Percentiles rank a stretch among this genome's conserved stretches.
Evolutionary conservation across 805 yeast species (phyloP).

Genomic region (Lipomyces oligophaga): DNA sequence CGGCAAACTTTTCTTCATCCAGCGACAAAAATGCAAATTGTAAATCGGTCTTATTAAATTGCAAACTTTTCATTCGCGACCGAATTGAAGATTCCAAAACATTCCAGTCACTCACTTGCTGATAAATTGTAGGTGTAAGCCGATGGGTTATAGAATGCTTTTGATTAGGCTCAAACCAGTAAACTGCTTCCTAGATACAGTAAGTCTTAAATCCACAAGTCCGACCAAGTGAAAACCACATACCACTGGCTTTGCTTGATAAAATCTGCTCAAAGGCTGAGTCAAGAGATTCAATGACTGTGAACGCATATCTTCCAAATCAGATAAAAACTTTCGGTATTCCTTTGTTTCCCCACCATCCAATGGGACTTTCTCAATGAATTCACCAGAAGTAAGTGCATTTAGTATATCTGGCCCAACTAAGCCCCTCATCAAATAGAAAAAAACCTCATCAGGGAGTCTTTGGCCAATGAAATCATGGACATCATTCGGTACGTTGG

Average conservation of each 20-base stretch:
- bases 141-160: conserved; percentile 49
- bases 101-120: conserved; percentile 39
- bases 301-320: conserved; percentile 49
- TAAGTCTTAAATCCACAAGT: too few species aligned
- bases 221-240: background rate
- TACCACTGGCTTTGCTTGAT: conserved; percentile 48
- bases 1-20: conserved; percentile 36
- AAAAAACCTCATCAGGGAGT: conserved; percentile 79
- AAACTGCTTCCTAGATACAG: conserved; percentile 41
- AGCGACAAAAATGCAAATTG: conserved; percentile 36
- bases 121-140: conserved; percentile 51
- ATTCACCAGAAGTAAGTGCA: conserved; percentile 57
- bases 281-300: conserved; percentile 65
- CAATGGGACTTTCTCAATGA: conserved; percentile 21
- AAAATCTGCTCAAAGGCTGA: conserved; percentile 73
- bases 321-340: conserved; percentile 48
- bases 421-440: conserved; percentile 75
- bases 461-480: conserved; percentile 80
- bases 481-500: conserved; percentile 66
- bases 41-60: conserved; percentile 33
- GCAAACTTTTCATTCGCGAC: conserved; percentile 32
- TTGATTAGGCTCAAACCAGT: conserved; percentile 50
- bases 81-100: conserved; percentile 31
- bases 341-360: conserved; percentile 47
- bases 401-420: conserved; percentile 60